These are phyloP conservation scores for Suillus tomentosus DNA, from an alignment of 768 basidiomycete genomes.

Conservation along the genomic window DNA sequence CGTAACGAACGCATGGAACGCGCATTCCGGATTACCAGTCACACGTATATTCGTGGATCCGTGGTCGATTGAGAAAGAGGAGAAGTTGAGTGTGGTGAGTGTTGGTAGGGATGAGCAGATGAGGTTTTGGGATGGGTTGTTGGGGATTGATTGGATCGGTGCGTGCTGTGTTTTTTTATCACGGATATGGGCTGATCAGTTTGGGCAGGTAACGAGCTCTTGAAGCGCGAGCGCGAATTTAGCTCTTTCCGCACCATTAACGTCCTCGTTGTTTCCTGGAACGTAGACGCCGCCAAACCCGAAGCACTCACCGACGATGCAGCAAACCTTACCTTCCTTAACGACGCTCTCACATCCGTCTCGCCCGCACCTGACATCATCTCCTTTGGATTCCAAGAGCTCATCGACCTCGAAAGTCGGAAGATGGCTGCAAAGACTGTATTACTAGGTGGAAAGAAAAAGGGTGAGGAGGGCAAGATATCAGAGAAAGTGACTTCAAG, in stretches of 20 bases:
- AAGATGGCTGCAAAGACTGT: constrained; percentile 93
- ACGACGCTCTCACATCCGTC: constrained; percentile 70
- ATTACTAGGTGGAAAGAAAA: constrained; percentile 72
- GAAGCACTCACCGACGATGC: constrained; percentile 64
- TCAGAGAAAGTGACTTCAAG: constrained; percentile 85
- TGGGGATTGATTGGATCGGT: constrained; percentile 89
- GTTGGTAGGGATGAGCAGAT: constrained; percentile 73
- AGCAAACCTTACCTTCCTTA: constrained; percentile 80
- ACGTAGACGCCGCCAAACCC: constrained; percentile 86
- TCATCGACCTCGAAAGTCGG: constrained; percentile 92
- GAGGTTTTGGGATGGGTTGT: constrained; percentile 87
- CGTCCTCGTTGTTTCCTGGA: constrained; percentile 87
- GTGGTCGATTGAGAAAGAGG: constrained; percentile 68
- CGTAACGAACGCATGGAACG: constrained; percentile 86
- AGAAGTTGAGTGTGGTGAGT: constrained; percentile 72
- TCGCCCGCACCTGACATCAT: constrained; percentile 80
- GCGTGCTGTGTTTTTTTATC: constrained; percentile 30
- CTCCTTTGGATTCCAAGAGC: constrained; percentile 93
- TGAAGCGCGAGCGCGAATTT: constrained; percentile 74
- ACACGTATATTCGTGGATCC: constrained; percentile 68
- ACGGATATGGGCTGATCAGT: constrained; percentile 8
- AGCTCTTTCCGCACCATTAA: constrained; percentile 78
- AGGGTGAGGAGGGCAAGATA: constrained; percentile 47
- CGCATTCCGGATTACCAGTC: constrained; percentile 70
- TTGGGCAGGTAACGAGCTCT: constrained; percentile 67